Conservation (phyloP, 2,329 filamentous ascomycete species). For the Cladosporium cucumerinum region DNA sequence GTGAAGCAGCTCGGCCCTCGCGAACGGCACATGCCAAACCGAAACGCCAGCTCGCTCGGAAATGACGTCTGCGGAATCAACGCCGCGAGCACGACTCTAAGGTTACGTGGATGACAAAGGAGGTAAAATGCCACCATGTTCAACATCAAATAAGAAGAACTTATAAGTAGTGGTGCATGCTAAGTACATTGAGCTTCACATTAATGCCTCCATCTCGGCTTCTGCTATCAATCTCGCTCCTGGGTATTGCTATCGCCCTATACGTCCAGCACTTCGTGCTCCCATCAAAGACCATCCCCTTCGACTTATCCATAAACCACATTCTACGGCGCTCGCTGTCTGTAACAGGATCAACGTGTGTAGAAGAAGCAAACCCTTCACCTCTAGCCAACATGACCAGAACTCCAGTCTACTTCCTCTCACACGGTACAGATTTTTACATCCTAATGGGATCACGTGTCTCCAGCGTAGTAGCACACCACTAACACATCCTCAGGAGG, state of each 20-base stretch:
- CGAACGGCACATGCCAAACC: not conserved
- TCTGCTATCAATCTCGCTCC: not conserved
- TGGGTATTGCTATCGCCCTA: not conserved
- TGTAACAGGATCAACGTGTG: not conserved
- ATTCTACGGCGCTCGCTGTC: not conserved
- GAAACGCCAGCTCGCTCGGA: not conserved
- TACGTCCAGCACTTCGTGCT: not conserved
- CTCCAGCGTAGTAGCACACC: not conserved
- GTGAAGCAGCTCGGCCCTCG: conserved; percentile 3
- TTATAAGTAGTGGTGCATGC: not conserved
- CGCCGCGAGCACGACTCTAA: not conserved
- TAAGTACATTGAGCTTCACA: not conserved
- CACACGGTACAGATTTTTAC: conserved; percentile 32
- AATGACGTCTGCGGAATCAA: conserved; percentile 7
- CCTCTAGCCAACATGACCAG: conserved; percentile 21
- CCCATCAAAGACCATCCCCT: not conserved
- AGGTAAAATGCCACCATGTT: not conserved
- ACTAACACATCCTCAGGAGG: conserved; percentile 39
- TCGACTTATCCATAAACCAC: not conserved
- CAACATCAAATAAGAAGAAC: not conserved
- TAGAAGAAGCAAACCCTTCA: not conserved
- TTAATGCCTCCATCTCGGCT: not conserved
- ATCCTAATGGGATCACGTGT: not conserved
- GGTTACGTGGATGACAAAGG: conserved; percentile 7
- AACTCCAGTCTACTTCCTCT: conserved; percentile 54